These are phyloP conservation scores for Asterophora parasitica DNA, from an alignment of 768 basidiomycete species.

Conservation along the genomic window DNA sequence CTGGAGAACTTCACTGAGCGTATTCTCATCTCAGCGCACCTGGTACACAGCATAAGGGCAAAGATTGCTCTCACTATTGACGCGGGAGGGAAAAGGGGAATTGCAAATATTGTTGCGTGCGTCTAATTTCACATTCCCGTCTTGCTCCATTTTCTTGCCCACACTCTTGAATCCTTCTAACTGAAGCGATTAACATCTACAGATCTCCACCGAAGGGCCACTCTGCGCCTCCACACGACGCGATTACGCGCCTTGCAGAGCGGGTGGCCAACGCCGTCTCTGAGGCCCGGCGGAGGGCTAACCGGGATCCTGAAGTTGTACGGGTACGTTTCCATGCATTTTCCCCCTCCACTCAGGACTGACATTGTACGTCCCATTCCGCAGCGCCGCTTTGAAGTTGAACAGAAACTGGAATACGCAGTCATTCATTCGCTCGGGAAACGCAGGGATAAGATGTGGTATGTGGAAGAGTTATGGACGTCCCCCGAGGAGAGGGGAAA, in stretches of 20 bases:
- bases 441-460: slow-evolving; percentile 25
- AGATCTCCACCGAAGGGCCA: neutral
- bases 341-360: neutral
- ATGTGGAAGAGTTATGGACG: slow-evolving; percentile 24
- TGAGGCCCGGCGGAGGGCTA: neutral
- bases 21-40: slow-evolving; percentile 1
- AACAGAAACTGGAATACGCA: slow-evolving; percentile 19
- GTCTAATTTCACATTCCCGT: neutral
- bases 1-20: slow-evolving; percentile 2
- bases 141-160: too few relatives aligned
- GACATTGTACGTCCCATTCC: neutral
- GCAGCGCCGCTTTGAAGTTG: slow-evolving; percentile 19
- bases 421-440: slow-evolving; percentile 19
- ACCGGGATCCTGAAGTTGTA: slow-evolving; percentile 1
- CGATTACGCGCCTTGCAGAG: neutral
- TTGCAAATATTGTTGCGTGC: slow-evolving; percentile 21
- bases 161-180: too few relatives aligned
- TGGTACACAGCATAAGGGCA: slow-evolving; percentile 16
- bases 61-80: slow-evolving; percentile 22
- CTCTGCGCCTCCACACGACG: neutral
- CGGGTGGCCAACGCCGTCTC: neutral
- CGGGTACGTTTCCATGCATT: neutral
- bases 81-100: slow-evolving; percentile 7
- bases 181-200: neutral
- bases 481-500: slow-evolving; percentile 22